A percentile compares a stretch with the other conserved stretches of the same genome.
These are phyloP conservation scores for Xerocomellus amylosporus DNA, from an alignment of 768 basidiomycete genomes.

Conservation along the genomic window DNA sequence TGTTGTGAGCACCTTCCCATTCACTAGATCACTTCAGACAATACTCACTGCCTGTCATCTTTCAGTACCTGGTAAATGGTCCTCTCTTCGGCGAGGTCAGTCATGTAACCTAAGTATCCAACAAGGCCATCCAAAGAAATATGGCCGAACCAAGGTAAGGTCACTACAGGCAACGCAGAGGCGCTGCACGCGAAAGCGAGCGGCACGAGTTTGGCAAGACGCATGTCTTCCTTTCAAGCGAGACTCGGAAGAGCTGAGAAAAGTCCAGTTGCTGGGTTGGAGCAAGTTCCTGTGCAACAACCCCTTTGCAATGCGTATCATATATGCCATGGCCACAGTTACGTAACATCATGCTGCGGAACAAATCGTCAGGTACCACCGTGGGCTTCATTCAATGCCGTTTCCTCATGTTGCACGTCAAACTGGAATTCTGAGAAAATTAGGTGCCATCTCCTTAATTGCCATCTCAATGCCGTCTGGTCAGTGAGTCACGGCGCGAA, in stretches of 20 bases:
- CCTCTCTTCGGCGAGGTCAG: neutral
- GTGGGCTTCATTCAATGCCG: neutral
- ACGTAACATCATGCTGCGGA: slow-evolving; percentile 1
- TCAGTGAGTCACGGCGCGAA: neutral
- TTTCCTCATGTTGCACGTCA: neutral
- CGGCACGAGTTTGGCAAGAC: neutral
- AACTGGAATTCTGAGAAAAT: neutral
- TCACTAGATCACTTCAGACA: neutral
- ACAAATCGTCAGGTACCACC: neutral
- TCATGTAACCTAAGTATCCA: slow-evolving; percentile 6
- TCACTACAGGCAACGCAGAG: slow-evolving; percentile 18
- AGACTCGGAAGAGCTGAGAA: neutral
- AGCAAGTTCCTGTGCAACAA: too few relatives aligned
- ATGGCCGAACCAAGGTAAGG: slow-evolving; percentile 26
- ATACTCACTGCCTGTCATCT: slow-evolving; percentile 9
- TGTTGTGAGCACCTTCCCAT: neutral
- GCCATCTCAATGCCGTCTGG: neutral
- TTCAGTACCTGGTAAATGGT: slow-evolving; percentile 15
- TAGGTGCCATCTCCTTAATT: too few relatives aligned
- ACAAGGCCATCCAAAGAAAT: slow-evolving; percentile 13
- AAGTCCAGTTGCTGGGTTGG: neutral
- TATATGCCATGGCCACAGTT: neutral
- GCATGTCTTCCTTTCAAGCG: slow-evolving; percentile 15
- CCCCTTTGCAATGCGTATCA: neutral
- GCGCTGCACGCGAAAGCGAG: slow-evolving; percentile 13